Conservation (phyloP, 768 basidiomycete species). For the Lanmaoa pseudosensibilis region DNA sequence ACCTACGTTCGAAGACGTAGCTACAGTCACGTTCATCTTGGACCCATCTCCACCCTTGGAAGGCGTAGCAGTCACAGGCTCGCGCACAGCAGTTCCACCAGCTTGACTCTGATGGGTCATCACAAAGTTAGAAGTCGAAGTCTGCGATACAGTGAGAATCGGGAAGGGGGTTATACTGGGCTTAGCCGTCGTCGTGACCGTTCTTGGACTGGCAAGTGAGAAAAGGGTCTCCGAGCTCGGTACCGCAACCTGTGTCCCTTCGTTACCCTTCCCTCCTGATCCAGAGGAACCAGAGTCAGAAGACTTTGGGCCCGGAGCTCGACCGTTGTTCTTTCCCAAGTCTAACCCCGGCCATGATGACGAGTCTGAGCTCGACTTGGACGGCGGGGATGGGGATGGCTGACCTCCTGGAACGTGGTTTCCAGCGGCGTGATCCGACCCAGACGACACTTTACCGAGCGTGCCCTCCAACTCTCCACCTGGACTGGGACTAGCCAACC, state of each 20-base stretch:
- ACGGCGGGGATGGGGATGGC: not conserved
- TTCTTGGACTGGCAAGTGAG: not conserved
- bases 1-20: slow-evolving; percentile 5
- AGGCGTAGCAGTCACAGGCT: not conserved
- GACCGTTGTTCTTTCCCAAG: not conserved
- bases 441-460: not conserved
- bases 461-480: slow-evolving; percentile 7
- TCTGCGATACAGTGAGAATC: slow-evolving; percentile 18
- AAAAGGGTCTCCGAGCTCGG: not conserved
- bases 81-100: not conserved
- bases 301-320: not conserved
- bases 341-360: slow-evolving; percentile 2
- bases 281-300: not conserved
- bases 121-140: not conserved
- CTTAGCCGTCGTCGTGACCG: not conserved
- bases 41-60: not conserved
- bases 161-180: slow-evolving; percentile 18
- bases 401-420: not conserved
- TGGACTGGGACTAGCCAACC: slow-evolving; percentile 12
- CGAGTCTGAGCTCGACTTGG: slow-evolving; percentile 1
- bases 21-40: slow-evolving; percentile 8
- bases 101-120: not conserved
- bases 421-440: slow-evolving; percentile 6
- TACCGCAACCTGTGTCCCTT: not conserved
- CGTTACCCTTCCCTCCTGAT: not conserved